Conservation (phyloP, 2,329 filamentous ascomycete genomes). For the Fusarium sacchari region DNA sequence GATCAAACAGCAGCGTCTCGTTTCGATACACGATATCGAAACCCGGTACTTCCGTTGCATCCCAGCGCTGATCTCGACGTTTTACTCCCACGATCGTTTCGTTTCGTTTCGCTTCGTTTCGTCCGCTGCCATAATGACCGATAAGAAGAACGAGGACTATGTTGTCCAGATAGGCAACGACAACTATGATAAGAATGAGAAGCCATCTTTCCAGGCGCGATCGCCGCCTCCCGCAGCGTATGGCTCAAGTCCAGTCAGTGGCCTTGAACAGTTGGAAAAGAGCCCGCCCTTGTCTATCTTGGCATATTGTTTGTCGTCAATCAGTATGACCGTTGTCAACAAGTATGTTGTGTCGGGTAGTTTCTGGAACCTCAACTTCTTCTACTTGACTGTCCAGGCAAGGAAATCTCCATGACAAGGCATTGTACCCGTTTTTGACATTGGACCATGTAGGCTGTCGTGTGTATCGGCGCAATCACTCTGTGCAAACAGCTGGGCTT, state of each 20-base stretch:
- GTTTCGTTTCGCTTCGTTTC: conserved; percentile 37
- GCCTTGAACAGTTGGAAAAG: conserved; percentile 66
- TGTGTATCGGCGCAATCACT: conserved; percentile 87
- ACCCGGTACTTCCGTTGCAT: conserved; percentile 20
- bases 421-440: conserved; percentile 3
- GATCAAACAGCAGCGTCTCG: not conserved
- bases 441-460: conserved; percentile 72
- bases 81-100: conserved; percentile 43
- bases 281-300: conserved; percentile 84
- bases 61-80: conserved; percentile 24
- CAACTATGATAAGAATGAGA: conserved; percentile 59
- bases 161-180: conserved; percentile 75
- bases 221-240: conserved; percentile 30
- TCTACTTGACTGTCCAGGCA: conserved; percentile 94
- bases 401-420: conserved; percentile 39
- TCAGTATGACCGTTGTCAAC: conserved; percentile 99
- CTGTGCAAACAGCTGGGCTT: conserved; percentile 82
- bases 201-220: conserved; percentile 59
- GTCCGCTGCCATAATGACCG: conserved; percentile 69
- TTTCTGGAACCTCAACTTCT: conserved; percentile 95
- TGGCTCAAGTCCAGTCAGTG: conserved; percentile 18
- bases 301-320: conserved; percentile 94
- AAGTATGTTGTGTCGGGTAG: conserved; percentile 95
- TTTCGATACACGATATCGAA: conserved; percentile 13
- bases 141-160: conserved; percentile 90